phyloP scores from a whole-genome alignment of 495 filamentous ascomycete genomes.

The Neurospora pannonica region DNA sequence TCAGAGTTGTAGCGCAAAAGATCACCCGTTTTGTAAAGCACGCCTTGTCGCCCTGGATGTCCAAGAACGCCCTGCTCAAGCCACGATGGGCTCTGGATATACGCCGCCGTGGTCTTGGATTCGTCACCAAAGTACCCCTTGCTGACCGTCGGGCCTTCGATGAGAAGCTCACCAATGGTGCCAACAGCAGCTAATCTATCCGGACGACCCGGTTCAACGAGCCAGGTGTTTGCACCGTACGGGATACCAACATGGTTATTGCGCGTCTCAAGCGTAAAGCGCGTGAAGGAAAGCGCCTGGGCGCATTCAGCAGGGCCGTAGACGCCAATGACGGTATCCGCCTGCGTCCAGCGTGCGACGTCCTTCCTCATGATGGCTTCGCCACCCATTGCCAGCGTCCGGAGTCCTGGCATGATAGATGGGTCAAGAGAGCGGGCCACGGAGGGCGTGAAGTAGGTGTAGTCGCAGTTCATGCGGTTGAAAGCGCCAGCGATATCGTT shows the following conservation, averaged over 20 bases:
- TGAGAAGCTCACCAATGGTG: conserved; percentile 36
- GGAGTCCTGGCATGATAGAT: conserved; percentile 9
- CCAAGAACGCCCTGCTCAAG: background rate
- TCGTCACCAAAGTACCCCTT: background rate
- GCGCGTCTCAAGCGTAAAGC: background rate
- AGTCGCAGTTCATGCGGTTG: conserved; percentile 1
- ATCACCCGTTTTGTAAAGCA: conserved; percentile 52
- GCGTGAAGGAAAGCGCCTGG: background rate
- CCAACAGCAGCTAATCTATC: conserved; percentile 31
- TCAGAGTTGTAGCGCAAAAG: conserved; percentile 46
- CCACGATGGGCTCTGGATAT: conserved; percentile 33
- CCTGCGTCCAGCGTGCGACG: conserved; percentile 11
- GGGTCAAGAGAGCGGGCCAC: conserved; percentile 13
- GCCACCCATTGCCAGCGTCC: conserved; percentile 18
- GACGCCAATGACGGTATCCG: conserved; percentile 38
- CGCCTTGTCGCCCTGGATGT: background rate
- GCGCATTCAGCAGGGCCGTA: conserved; percentile 49
- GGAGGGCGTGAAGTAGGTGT: conserved; percentile 16
- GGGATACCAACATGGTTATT: background rate
- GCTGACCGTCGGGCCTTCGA: conserved; percentile 38
- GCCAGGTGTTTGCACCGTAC: conserved; percentile 6
- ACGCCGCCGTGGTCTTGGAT: conserved; percentile 13
- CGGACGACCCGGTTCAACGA: conserved; percentile 22
- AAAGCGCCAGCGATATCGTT: conserved; percentile 22
- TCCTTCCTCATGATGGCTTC: conserved; percentile 17